These are phyloP conservation scores for Glonium stellatum DNA, from an alignment of 495 filamentous ascomycete genomes.

Conservation along the genomic window DNA sequence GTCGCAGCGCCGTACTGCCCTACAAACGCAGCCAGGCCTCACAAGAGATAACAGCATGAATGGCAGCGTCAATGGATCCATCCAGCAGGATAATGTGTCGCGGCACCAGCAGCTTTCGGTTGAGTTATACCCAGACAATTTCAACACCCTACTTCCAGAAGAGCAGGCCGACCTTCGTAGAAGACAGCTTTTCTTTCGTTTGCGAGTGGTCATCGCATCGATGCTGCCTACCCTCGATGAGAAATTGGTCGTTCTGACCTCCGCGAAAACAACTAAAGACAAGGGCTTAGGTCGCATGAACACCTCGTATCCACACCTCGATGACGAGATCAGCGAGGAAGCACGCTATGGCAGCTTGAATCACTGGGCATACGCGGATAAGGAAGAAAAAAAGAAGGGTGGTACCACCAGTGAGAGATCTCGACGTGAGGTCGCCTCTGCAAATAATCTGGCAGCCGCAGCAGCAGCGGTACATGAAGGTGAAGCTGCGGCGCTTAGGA, in stretches of 20 bases:
- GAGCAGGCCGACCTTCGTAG: conserved; percentile 47
- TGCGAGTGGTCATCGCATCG: conserved; percentile 42
- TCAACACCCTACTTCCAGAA: conserved; percentile 15
- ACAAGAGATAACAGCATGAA: conserved; percentile 23
- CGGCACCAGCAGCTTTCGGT: conserved; percentile 39
- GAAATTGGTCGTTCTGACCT: conserved; percentile 90
- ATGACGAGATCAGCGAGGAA: conserved; percentile 86
- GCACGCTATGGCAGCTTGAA: conserved; percentile 82
- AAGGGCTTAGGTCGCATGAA: conserved; percentile 81
- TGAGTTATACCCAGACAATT: conserved; percentile 37
- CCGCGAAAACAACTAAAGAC: conserved; percentile 78
- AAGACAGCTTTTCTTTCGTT: conserved; percentile 55
- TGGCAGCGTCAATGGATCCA: conserved; percentile 25
- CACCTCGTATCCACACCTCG: conserved; percentile 70
- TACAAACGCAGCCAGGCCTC: conserved; percentile 13
- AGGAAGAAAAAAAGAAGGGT: conserved; percentile 57
- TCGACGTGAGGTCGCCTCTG: conserved; percentile 67
- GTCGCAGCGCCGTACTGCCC: conserved; percentile 29
- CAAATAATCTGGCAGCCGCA: conserved; percentile 57
- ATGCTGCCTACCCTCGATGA: conserved; percentile 84
- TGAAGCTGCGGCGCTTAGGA: conserved; percentile 66
- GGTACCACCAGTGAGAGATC: conserved; percentile 57
- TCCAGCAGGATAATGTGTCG: conserved; percentile 22
- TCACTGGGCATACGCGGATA: conserved; percentile 92
- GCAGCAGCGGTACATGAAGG: conserved; percentile 67